Conservation (phyloP, 2,329 filamentous ascomycete species). For the Epichloe festucae region DNA sequence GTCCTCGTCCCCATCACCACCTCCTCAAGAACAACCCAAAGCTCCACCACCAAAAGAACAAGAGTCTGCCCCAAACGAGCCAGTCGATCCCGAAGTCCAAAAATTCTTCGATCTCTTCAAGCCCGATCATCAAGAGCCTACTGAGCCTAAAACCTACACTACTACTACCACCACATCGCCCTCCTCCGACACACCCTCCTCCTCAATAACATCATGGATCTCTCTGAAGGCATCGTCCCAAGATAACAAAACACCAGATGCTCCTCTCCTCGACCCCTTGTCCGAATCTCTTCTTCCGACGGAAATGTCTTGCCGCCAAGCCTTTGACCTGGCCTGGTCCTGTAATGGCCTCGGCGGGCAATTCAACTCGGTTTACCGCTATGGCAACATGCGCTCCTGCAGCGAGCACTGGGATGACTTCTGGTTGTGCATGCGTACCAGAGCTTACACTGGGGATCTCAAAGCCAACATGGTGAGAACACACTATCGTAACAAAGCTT, state of each 20-base stretch:
- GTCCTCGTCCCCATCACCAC: slow-evolving; percentile 17
- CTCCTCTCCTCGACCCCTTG: slow-evolving; percentile 29
- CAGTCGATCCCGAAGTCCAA: slow-evolving; percentile 37
- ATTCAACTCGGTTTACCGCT: slow-evolving; percentile 82
- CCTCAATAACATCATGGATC: slow-evolving; percentile 22
- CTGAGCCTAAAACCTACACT: slow-evolving; percentile 10
- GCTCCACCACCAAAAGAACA: slow-evolving; percentile 10
- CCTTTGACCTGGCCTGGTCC: slow-evolving; percentile 89
- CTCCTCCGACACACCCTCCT: slow-evolving; percentile 18
- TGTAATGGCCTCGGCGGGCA: slow-evolving; percentile 87
- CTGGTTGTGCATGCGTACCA: slow-evolving; percentile 92
- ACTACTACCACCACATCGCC: slow-evolving; percentile 12
- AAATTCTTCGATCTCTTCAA: slow-evolving; percentile 39
- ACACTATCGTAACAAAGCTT: slow-evolving; percentile 54
- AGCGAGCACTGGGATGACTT: slow-evolving; percentile 83
- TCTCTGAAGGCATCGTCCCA: slow-evolving; percentile 19
- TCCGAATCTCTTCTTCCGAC: slow-evolving; percentile 63
- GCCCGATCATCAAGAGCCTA: slow-evolving; percentile 13
- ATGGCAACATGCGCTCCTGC: slow-evolving; percentile 65
- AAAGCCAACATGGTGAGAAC: slow-evolving; percentile 50
- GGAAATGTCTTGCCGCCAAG: slow-evolving; percentile 75
- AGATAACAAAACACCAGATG: slow-evolving; percentile 8
- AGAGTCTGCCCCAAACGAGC: slow-evolving; percentile 14
- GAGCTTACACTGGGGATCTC: slow-evolving; percentile 44
- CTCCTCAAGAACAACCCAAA: slow-evolving; percentile 10